Base-by-base conservation (phyloP, 371 early-diverging fungal species). In the Smittium culicis region DNA sequence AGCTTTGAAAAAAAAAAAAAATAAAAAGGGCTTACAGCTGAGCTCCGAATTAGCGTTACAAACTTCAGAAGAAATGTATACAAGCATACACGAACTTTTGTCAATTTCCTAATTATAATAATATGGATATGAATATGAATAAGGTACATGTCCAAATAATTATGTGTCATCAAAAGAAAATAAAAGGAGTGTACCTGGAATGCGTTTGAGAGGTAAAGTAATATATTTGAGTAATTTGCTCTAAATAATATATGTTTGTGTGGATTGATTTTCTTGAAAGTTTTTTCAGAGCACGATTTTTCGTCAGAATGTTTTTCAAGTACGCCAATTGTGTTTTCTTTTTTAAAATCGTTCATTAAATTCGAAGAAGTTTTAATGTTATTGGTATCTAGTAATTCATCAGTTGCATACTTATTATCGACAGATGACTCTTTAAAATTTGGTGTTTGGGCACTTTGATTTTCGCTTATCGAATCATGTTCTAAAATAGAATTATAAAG, bases 1-100 rank as follows among this genome's bases (percentile, higher is more conserved):
- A 45, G 5, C 20, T 11, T 45, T 45, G 20, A 45, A 11, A 20
- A 45, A 45, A 45, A 11, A 45, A 11, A 45, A 11, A 45, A 11
- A 45, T 45, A 45, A 45, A 11, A 20, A 45, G 20, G 20, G 5
- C 59, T 74, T 75, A 28, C 78, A 77, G 1, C 68, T 60, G 65
- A 27, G 24, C 30, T 24, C 59, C 25, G n/a, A n/a, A 27, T 64
- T 68, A 1, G 71, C 68, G 63, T 85, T 85, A 64, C 81, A 75
- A 0, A 92, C 95, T 70, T 94, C 94, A 0, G 94, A 93, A 11
- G 95, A 94, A 14, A 96, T 65, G 67, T 93, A 97, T 20, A 97
- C 68, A 3, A 97, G 73, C 70, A 96, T 72, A 27, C 87, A 93
- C 0, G 88, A 83, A 65, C 88, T 85, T 27, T 91, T 92, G 28